Percentiles rank a stretch among this genome's conserved stretches.
These are phyloP conservation scores for Glarea lozoyensis DNA, from an alignment of 495 filamentous ascomycete genomes.

Conservation along the genomic window DNA sequence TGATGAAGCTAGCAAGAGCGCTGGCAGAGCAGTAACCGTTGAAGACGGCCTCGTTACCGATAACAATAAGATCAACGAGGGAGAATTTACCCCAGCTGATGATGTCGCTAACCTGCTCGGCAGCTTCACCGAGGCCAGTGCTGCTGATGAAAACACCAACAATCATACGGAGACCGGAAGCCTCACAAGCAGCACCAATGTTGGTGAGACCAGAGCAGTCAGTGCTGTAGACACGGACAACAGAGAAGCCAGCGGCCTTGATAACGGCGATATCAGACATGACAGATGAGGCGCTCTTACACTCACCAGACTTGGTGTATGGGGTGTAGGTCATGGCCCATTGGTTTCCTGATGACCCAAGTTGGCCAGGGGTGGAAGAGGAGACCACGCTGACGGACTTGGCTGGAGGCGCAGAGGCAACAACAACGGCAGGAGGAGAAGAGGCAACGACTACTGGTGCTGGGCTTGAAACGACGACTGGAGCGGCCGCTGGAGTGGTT, in stretches of 20 bases:
- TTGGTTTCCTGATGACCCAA: conserved; percentile 31
- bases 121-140: conserved; percentile 43
- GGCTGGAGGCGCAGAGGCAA: no score
- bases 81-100: conserved; percentile 66
- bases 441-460: conserved; percentile 1
- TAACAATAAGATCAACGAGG: conserved; percentile 66
- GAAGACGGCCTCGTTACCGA: conserved; percentile 87
- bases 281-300: conserved; percentile 60
- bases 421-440: conserved; percentile 1
- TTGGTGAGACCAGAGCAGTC: conserved; percentile 76
- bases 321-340: conserved; percentile 94
- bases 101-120: conserved; percentile 64
- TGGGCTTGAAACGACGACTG: conserved; percentile 12
- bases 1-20: conserved; percentile 62
- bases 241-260: conserved; percentile 62
- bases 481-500: not conserved
- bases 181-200: conserved; percentile 55
- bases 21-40: conserved; percentile 50
- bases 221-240: conserved; percentile 83
- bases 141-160: conserved; percentile 74
- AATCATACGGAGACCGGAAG: conserved; percentile 65
- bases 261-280: conserved; percentile 58
- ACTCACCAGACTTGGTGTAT: conserved; percentile 51
- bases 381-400: conserved; percentile 1
- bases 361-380: conserved; percentile 1